Percentiles rank a stretch among this genome's conserved stretches.
These are phyloP conservation scores for Backusella mclennaniae DNA, from an alignment of 192 early-diverging fungal species.

Conservation along the genomic window DNA sequence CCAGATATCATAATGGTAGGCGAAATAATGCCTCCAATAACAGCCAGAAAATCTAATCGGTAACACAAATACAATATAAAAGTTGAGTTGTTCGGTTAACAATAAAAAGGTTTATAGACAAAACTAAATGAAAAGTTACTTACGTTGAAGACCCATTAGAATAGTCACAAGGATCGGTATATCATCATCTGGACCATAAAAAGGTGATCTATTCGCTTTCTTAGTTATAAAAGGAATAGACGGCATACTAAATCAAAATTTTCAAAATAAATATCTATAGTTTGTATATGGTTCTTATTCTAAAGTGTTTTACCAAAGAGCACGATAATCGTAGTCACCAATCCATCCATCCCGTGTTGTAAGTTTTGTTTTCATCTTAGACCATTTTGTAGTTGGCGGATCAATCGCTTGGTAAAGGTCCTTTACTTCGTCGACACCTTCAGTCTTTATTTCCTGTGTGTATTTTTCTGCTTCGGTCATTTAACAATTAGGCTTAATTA, in stretches of 20 bases:
- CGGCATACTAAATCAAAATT: constrained; percentile 27
- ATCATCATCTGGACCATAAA: constrained; percentile 48
- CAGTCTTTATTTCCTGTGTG: neutral
- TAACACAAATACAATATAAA: neutral
- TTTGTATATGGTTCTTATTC: neutral
- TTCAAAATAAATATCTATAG: neutral
- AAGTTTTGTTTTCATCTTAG: neutral
- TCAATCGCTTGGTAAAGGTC: neutral
- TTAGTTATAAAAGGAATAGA: constrained; percentile 34
- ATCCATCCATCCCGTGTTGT: constrained; percentile 41
- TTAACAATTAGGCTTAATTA: neutral
- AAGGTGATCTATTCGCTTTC: constrained; percentile 28
- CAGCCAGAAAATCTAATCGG: constrained; percentile 19
- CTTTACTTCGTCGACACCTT: neutral
- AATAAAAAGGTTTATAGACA: neutral
- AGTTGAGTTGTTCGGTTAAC: neutral
- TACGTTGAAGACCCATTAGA: constrained; percentile 37
- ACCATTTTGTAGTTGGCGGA: neutral
- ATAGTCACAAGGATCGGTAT: constrained; percentile 43
- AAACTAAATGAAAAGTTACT: neutral
- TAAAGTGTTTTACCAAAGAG: constrained; percentile 20
- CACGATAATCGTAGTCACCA: constrained; percentile 42
- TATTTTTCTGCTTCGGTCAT: constrained; percentile 4
- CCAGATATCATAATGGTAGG: constrained; percentile 42
- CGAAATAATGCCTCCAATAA: constrained; percentile 37